Base-by-base conservation (phyloP, 129 eudicot genomes). In the Flaveria bidentis region DNA sequence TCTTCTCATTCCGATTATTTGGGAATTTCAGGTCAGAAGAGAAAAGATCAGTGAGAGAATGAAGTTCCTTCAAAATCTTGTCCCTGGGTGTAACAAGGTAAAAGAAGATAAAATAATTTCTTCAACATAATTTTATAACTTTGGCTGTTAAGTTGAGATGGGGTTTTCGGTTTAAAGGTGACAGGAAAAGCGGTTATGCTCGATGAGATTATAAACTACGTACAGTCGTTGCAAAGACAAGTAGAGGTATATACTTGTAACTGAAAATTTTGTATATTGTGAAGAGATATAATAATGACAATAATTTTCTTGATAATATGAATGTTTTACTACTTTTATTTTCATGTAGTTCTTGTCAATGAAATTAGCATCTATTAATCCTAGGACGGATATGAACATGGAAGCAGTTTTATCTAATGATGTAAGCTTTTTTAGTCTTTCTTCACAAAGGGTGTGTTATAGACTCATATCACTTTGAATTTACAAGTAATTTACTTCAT, bases 51-150 rank as follows among this genome's bases (percentile, higher is more conserved):
- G 98, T 73, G 96, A 93, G 73, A 88, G 96, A 56, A 93, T 93
- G 98, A 93, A 90, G 80, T 78, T 86, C 41, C 85, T 93, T 18
- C 98, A 93, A 80, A 96, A 90, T 86, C 98, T 93, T 75, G 98
- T 93, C 9, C 98, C 98, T 2, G 96, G 96, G 60, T 93, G 96
- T 89, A 93, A 90, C 83, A 93, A 93, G 91, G 98, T 92, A 76
- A n/a, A 30, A 4, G 9, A 14, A 49, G 26, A n/a, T 1, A 23
- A 42, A 17, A 22, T 17, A 30, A 28, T 4, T 11, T 49, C 4
- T 28, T 20, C 2, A 30, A 11, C 67, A n/a, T 44, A 6, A 72
- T 18, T 55, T 23, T 33, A 44, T 46, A 39, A n/a, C 13, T 65
- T 74, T 57, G 55, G 15, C 58, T 45, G 50, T 62, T 58, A 64